Evolutionary conservation across 352 stramenopile species (phyloP).

Genomic region (Phytopythium oedochilum): DNA sequence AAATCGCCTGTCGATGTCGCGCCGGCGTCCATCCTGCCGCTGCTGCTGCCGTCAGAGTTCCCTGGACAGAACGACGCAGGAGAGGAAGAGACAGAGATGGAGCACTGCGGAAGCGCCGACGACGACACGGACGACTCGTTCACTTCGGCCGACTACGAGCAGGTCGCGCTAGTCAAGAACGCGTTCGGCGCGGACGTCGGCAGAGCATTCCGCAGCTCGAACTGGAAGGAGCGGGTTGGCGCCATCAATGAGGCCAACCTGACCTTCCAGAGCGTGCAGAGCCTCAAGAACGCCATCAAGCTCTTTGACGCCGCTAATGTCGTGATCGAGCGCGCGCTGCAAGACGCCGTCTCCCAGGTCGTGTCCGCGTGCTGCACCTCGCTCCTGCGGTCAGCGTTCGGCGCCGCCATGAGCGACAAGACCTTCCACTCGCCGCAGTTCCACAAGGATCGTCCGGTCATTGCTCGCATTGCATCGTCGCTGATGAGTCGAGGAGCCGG

Average conservation of each 20-base stretch:
- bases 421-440: slow-evolving; percentile 60
- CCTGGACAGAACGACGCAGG: slow-evolving; percentile 10
- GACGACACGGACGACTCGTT: slow-evolving; percentile 39
- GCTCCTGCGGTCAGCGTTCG: slow-evolving; percentile 61
- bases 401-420: slow-evolving; percentile 42
- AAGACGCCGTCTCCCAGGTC: slow-evolving; percentile 68
- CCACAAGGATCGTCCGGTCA: slow-evolving; percentile 37
- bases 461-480: slow-evolving; percentile 40
- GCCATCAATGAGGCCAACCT: slow-evolving; percentile 52
- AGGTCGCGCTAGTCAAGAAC: slow-evolving; percentile 20
- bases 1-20: slow-evolving; percentile 68
- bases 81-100: slow-evolving; percentile 22
- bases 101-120: slow-evolving; percentile 9
- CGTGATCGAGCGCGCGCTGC: slow-evolving; percentile 47
- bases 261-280: slow-evolving; percentile 39
- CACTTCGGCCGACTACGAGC: slow-evolving; percentile 13
- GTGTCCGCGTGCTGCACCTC: slow-evolving; percentile 50
- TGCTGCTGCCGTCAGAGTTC: slow-evolving; percentile 47
- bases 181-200: slow-evolving; percentile 54
- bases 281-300: slow-evolving; percentile 31
- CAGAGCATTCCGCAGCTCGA: slow-evolving; percentile 42
- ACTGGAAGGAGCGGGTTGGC: slow-evolving; percentile 51
- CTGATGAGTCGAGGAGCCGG: slow-evolving; percentile 46
- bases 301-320: slow-evolving; percentile 62
- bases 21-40: slow-evolving; percentile 30